Percentiles rank a stretch among this genome's conserved stretches.
Conservation (phyloP, 2,329 filamentous ascomycete species). For the Fusarium palustre region DNA sequence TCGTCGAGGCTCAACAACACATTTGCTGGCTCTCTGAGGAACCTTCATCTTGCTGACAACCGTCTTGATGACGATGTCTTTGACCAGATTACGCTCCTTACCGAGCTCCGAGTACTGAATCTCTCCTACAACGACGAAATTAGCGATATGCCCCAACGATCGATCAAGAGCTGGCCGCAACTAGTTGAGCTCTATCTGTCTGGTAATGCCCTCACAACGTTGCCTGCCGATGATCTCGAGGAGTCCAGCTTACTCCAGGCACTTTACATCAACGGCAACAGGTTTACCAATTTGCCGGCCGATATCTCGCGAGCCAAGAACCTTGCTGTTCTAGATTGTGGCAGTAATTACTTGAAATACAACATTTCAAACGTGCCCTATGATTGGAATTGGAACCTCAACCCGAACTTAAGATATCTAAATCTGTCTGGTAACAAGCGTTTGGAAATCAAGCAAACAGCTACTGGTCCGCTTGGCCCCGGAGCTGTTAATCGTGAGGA, state of each 20-base stretch:
- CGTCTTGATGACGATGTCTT: constrained; percentile 95
- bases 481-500: constrained; percentile 69
- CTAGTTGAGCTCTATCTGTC: constrained; percentile 94
- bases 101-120: constrained; percentile 89
- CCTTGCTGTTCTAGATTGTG: constrained; percentile 90
- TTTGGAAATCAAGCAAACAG: constrained; percentile 83
- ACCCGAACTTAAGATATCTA: constrained; percentile 92
- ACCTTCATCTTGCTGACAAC: constrained; percentile 93
- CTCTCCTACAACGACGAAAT: constrained; percentile 91
- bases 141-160: constrained; percentile 89
- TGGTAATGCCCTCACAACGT: constrained; percentile 89
- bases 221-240: constrained; percentile 94
- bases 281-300: constrained; percentile 95
- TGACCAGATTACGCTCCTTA: constrained; percentile 84
- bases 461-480: constrained; percentile 60
- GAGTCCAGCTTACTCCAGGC: constrained; percentile 88
- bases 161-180: constrained; percentile 89
- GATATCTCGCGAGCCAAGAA: constrained; percentile 95
- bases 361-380: constrained; percentile 99
- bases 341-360: constrained; percentile 95
- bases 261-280: constrained; percentile 96
- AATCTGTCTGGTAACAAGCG: constrained; percentile 98
- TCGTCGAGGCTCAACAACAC: constrained; percentile 84
- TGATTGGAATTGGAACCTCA: constrained; percentile 99
- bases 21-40: constrained; percentile 85